Conservation (phyloP, 768 basidiomycete genomes). For the Leccinum boreale region DNA sequence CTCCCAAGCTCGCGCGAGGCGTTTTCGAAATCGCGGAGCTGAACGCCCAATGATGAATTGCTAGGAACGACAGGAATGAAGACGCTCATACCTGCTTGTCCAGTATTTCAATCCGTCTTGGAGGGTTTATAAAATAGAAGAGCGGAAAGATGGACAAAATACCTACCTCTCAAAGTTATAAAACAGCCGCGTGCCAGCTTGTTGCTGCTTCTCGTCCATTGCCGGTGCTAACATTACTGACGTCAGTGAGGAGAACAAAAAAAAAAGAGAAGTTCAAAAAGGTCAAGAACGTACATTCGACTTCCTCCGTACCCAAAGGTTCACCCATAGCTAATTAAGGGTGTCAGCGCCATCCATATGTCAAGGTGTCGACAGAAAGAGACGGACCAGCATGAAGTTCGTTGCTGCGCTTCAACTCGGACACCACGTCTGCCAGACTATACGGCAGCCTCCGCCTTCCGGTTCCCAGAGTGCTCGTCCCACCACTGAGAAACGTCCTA, state of each 20-base stretch:
- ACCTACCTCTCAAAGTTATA: conserved; percentile 42
- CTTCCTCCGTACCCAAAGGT: conserved; percentile 36
- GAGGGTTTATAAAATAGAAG: not conserved
- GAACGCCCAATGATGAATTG: not conserved
- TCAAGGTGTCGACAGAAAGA: not conserved
- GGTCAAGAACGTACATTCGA: conserved; percentile 30
- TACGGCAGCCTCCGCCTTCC: conserved; percentile 36
- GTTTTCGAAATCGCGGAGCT: conserved; percentile 55
- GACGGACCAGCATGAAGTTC: conserved; percentile 31
- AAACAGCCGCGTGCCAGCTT: conserved; percentile 43
- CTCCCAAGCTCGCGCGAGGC: conserved; percentile 53
- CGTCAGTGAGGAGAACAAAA: too few relatives aligned
- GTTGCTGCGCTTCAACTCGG: conserved; percentile 40
- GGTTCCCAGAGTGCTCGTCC: not conserved
- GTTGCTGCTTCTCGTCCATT: conserved; percentile 47
- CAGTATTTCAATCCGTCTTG: conserved; percentile 43
- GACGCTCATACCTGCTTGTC: conserved; percentile 41
- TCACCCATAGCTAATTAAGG: conserved; percentile 24
- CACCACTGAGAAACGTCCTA: conserved; percentile 3
- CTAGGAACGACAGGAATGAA: not conserved
- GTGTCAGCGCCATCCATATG: not conserved
- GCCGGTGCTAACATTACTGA: conserved; percentile 28
- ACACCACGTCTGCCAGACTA: conserved; percentile 42
- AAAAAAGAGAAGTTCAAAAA: not conserved
- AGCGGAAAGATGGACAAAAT: not conserved